Evolutionary conservation across 2,329 filamentous ascomycete species (phyloP).

Genomic region (Botrytis byssoidea): DNA sequence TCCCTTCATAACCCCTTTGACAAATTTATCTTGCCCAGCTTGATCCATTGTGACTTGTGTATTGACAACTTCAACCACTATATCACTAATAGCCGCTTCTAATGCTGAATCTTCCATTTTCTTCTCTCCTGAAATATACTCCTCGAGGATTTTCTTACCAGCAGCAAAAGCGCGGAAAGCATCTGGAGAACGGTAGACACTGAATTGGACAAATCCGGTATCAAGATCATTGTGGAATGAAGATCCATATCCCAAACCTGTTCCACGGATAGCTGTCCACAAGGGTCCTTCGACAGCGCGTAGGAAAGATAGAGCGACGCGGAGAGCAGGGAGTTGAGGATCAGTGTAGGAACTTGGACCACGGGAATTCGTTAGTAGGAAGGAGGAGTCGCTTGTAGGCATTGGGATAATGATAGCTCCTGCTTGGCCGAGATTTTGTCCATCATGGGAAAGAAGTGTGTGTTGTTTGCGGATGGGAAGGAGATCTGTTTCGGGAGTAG

Average conservation of each 20-base stretch:
- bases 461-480: constrained; percentile 68
- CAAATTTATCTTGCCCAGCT: constrained; percentile 81
- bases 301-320: constrained; percentile 88
- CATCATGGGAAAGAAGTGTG: constrained; percentile 72
- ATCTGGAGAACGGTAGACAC: constrained; percentile 87
- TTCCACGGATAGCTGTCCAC: constrained; percentile 90
- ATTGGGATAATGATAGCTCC: constrained; percentile 82
- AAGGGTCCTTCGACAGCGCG: constrained; percentile 92
- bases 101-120: constrained; percentile 68
- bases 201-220: constrained; percentile 77
- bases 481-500: constrained; percentile 50
- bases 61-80: constrained; percentile 83
- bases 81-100: constrained; percentile 85
- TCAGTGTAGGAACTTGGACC: constrained; percentile 76
- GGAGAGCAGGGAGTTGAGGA: constrained; percentile 74
- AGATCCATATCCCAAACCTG: constrained; percentile 87
- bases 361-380: constrained; percentile 70
- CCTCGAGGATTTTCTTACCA: constrained; percentile 70
- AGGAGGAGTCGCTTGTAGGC: constrained; percentile 89
- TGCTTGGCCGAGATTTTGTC: constrained; percentile 69
- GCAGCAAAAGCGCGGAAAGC: constrained; percentile 81
- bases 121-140: constrained; percentile 68
- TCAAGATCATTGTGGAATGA: constrained; percentile 76
- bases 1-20: constrained; percentile 74
- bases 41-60: constrained; percentile 82